Percentiles rank a stretch among this genome's conserved stretches.
These are phyloP conservation scores for Juncus inflexus DNA, from an alignment of 176 grass and related monocot species.

Conservation along the genomic window DNA sequence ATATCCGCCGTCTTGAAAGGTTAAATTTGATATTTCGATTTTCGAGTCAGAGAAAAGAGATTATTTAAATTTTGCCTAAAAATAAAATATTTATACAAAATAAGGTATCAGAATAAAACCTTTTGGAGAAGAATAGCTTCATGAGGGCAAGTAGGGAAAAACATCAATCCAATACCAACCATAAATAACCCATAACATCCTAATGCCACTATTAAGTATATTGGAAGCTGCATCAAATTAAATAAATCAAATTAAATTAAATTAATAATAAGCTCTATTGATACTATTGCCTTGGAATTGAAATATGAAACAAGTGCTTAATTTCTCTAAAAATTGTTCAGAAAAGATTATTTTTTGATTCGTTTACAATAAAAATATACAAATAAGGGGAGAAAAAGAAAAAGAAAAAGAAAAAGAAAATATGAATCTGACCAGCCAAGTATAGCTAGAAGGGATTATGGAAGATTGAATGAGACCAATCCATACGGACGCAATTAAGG, in stretches of 20 bases:
- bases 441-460: conserved; percentile 55
- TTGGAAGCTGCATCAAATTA: conserved; percentile 53
- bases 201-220: conserved; percentile 70
- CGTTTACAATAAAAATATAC: not conserved
- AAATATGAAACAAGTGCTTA: too few species aligned
- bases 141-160: conserved; percentile 84
- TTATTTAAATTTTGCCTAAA: conserved; percentile 1
- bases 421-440: conserved; percentile 71
- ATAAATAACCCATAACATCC: conserved; percentile 95
- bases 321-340: too few species aligned
- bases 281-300: too few species aligned
- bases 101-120: conserved; percentile 36
- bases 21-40: not conserved
- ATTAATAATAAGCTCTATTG: too few species aligned
- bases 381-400: not conserved
- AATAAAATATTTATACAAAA: too few species aligned
- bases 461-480: conserved; percentile 53
- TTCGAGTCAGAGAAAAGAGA: not conserved
- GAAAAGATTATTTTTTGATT: not conserved
- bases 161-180: conserved; percentile 84
- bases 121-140: conserved; percentile 75
- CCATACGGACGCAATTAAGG: conserved; percentile 50
- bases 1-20: not conserved
- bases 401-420: not conserved
- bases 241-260: not conserved